A percentile compares a stretch with the other conserved stretches of the same genome.
These are phyloP conservation scores for Papiliotrema nemorosa DNA, from an alignment of 1,284 basidiomycete species.

Conservation along the genomic window DNA sequence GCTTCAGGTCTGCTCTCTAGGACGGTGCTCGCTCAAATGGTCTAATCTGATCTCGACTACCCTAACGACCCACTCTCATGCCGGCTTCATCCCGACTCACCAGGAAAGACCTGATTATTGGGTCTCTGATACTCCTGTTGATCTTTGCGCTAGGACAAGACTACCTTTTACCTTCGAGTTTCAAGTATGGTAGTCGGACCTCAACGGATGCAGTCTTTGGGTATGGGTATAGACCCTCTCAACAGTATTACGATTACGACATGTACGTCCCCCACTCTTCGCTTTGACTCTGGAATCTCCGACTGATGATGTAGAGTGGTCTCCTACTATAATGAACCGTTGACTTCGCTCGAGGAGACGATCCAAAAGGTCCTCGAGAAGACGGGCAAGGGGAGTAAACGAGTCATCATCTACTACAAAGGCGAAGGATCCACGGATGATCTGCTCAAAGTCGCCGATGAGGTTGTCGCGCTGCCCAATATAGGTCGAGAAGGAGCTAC, in stretches of 20 bases:
- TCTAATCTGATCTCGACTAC: too few species aligned
- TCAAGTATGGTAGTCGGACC: not conserved
- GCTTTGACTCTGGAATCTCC: too few species aligned
- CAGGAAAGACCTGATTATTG: not conserved
- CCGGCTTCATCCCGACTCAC: not conserved
- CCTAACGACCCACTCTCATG: too few species aligned
- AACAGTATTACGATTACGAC: not conserved
- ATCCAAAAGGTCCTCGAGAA: conserved; percentile 15
- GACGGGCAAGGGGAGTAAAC: conserved; percentile 2
- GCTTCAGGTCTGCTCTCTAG: too few species aligned
- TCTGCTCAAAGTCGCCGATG: conserved; percentile 28
- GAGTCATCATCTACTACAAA: conserved; percentile 38
- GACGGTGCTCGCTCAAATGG: too few species aligned
- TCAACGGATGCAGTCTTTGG: too few species aligned
- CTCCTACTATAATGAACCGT: conserved; percentile 32
- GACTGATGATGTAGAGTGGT: conserved; percentile 22
- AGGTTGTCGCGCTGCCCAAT: conserved; percentile 35
- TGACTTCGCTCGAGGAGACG: conserved; percentile 16
- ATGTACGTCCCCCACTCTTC: not conserved
- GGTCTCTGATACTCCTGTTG: not conserved
- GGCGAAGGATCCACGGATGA: conserved; percentile 14
- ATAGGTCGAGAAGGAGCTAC: conserved; percentile 42
- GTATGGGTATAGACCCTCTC: too few species aligned
- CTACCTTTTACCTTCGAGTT: not conserved
- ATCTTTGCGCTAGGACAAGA: not conserved